Conservation (phyloP, 441 rosid species). For the Gossypium schwendimanii region DNA sequence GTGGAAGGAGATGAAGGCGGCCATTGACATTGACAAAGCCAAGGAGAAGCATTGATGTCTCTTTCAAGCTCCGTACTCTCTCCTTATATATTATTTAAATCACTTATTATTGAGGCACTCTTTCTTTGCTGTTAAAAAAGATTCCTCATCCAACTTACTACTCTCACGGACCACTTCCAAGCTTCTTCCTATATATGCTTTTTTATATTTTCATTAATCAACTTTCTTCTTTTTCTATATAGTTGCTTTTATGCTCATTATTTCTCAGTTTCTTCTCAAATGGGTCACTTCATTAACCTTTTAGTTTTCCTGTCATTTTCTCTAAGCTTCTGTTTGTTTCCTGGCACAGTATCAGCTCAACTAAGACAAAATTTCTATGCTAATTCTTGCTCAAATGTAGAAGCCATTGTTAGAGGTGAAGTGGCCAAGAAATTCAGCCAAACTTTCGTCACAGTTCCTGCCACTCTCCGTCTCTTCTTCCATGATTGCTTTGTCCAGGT, state of each 20-base stretch:
- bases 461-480: slow-evolving; percentile 75
- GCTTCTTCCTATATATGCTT: neutral
- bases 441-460: slow-evolving; percentile 66
- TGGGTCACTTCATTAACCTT: slow-evolving; percentile 19
- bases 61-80: slow-evolving; percentile 4
- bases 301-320: slow-evolving; percentile 19
- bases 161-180: neutral
- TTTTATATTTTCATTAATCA: neutral
- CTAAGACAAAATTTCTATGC: slow-evolving; percentile 55
- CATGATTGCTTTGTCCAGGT: slow-evolving; percentile 82
- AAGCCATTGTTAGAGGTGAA: slow-evolving; percentile 45
- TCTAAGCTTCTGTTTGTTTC: slow-evolving; percentile 30
- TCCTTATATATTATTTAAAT: neutral
- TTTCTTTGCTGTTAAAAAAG: neutral
- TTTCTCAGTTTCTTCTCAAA: neutral
- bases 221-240: too few relatives aligned
- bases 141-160: slow-evolving; percentile 23
- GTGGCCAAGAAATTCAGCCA: slow-evolving; percentile 43
- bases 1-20: slow-evolving; percentile 20
- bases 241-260: neutral
- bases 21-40: slow-evolving; percentile 4
- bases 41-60: neutral
- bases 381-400: slow-evolving; percentile 60
- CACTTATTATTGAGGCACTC: neutral
- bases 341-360: slow-evolving; percentile 40